phyloP scores from a whole-genome alignment of 1,284 basidiomycete genomes.

The Thelephora terrestris region DNA sequence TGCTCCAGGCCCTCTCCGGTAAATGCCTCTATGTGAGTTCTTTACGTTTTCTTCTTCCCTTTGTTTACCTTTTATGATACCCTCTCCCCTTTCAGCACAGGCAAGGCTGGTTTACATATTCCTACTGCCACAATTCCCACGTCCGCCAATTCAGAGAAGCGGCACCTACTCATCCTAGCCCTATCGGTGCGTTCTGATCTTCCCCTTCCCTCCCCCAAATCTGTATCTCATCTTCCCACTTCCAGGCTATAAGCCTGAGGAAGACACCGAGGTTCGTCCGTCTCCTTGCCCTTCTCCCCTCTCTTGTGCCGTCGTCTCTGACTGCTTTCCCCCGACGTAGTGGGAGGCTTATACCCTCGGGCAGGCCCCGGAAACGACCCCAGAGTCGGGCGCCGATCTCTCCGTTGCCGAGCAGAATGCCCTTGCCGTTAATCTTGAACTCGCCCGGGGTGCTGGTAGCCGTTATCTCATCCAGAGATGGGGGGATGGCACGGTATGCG shows the following conservation, averaged over 20 bases:
- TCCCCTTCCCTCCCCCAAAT: constrained; percentile 14
- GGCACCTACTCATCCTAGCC: constrained; percentile 43
- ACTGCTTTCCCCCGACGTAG: constrained; percentile 27
- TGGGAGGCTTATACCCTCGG: constrained; percentile 78
- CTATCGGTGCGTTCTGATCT: constrained; percentile 41
- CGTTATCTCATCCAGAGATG: constrained; percentile 87
- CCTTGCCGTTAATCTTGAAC: constrained; percentile 55
- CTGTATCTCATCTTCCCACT: constrained; percentile 5
- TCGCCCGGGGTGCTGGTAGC: constrained; percentile 67
- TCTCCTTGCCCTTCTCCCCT: constrained; percentile 5
- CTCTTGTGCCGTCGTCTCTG: constrained; percentile 5
- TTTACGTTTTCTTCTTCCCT: constrained; percentile 6
- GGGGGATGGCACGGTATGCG: constrained; percentile 85
- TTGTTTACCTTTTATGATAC: constrained; percentile 9
- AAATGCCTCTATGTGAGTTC: constrained; percentile 70
- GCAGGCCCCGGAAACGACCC: constrained; percentile 42
- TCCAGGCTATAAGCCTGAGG: constrained; percentile 63
- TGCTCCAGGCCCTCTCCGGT: constrained; percentile 66
- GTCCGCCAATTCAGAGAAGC: constrained; percentile 85
- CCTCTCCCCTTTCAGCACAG: constrained; percentile 43
- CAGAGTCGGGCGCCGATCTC: constrained; percentile 54
- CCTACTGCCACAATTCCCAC: constrained; percentile 86
- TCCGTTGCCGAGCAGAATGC: constrained; percentile 56
- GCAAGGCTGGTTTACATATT: constrained; percentile 93
- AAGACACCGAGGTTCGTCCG: constrained; percentile 61